Evolutionary conservation across 2,329 filamentous ascomycete genomes (phyloP).

Genomic region (Monosporascus sp.): DNA sequence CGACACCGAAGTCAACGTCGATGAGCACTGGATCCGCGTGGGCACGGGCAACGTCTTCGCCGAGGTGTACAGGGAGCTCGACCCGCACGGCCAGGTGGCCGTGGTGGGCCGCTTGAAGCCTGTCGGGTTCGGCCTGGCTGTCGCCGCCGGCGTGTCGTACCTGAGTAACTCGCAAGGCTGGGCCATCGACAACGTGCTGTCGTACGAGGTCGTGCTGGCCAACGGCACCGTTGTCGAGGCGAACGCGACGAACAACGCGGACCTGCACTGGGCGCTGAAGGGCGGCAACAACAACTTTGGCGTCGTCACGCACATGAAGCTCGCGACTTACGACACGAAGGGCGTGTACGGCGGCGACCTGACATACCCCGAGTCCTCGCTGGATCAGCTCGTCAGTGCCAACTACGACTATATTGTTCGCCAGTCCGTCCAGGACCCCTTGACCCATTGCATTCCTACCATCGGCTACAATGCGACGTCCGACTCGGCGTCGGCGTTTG

Average conservation of each 20-base stretch:
- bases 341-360: constrained; percentile 1
- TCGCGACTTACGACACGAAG: not conserved
- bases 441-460: constrained; percentile 2
- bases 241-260: constrained; percentile 1
- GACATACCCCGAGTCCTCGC: constrained; percentile 1
- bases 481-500: not conserved
- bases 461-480: constrained; percentile 6
- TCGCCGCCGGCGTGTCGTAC: constrained; percentile 4
- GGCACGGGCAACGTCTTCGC: constrained; percentile 7
- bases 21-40: constrained; percentile 2
- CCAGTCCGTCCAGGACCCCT: constrained; percentile 2
- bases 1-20: constrained; percentile 1
- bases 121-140: constrained; percentile 9
- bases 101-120: constrained; percentile 6
- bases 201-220: constrained; percentile 7
- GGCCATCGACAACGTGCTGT: constrained; percentile 4
- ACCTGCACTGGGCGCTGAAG: not conserved
- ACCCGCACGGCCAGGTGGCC: constrained; percentile 6
- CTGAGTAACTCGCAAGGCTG: constrained; percentile 3
- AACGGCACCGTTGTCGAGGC: constrained; percentile 5
- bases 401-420: constrained; percentile 6
- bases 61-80: constrained; percentile 7
- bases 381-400: constrained; percentile 1
- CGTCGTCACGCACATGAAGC: constrained; percentile 1
- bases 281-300: not conserved